A percentile compares a stretch with the other conserved stretches of the same genome.
Evolutionary conservation across 164 flowering plant genomes (phyloP).

Genomic region (Stephania cephalantha): DNA sequence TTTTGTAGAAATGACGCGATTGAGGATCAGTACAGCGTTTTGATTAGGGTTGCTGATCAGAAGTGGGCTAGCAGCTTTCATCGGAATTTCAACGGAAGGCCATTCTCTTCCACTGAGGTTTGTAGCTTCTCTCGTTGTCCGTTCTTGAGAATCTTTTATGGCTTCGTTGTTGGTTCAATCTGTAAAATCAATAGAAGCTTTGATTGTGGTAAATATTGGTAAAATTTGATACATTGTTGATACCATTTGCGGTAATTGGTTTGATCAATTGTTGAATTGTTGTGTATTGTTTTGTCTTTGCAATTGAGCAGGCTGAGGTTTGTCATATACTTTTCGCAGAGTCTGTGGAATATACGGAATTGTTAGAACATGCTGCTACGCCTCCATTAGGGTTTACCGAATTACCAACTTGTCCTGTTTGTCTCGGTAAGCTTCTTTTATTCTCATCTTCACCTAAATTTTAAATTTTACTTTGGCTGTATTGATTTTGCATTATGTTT

Average conservation of each 20-base stretch:
- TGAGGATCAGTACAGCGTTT: slow-evolving; percentile 82
- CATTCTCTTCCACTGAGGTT: slow-evolving; percentile 67
- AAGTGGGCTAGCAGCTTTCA: slow-evolving; percentile 52
- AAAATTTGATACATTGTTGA: neutral
- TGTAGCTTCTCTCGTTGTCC: neutral
- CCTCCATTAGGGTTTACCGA: slow-evolving; percentile 71
- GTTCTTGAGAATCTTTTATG: neutral
- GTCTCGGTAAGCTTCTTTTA: slow-evolving; percentile 56
- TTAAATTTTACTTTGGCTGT: neutral
- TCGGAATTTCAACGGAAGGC: slow-evolving; percentile 49
- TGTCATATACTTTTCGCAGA: slow-evolving; percentile 64
- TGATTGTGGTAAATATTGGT: too few species aligned
- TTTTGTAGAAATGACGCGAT: slow-evolving; percentile 69
- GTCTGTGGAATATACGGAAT: slow-evolving; percentile 58
- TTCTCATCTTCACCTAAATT: neutral
- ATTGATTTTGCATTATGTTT: neutral
- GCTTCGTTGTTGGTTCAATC: neutral
- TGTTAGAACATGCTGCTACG: slow-evolving; percentile 45
- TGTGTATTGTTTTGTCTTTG: neutral
- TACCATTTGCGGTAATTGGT: neutral
- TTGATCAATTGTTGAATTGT: neutral
- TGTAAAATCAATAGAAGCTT: too few species aligned
- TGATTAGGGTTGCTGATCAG: slow-evolving; percentile 51
- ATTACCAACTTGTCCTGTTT: slow-evolving; percentile 87
- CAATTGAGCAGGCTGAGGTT: slow-evolving; percentile 60